A percentile compares a stretch with the other conserved stretches of the same genome.
Conservation (phyloP, 2,329 filamentous ascomycete genomes). For the Akanthomyces lecanii region DNA sequence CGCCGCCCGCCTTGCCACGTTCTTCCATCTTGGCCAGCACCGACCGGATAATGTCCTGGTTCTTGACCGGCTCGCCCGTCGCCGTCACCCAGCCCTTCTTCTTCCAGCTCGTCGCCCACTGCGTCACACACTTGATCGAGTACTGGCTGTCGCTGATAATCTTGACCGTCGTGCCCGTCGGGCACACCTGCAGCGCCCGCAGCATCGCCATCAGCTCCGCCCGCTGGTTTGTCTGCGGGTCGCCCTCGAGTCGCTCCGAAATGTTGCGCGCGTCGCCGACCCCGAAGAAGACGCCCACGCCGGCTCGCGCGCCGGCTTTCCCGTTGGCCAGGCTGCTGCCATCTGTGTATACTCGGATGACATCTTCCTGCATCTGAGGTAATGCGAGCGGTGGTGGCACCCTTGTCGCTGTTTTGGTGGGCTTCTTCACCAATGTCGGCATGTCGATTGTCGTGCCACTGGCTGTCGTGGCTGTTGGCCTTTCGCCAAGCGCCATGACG, state of each 20-base stretch:
- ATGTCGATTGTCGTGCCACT: slow-evolving; percentile 17
- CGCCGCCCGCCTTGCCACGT: slow-evolving; percentile 53
- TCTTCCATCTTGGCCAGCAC: slow-evolving; percentile 69
- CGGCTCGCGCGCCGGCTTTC: slow-evolving; percentile 48
- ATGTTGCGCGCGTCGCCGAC: slow-evolving; percentile 56
- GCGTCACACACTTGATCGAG: slow-evolving; percentile 80
- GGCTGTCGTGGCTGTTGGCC: slow-evolving; percentile 19
- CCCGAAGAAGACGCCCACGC: slow-evolving; percentile 63
- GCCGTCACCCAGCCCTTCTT: slow-evolving; percentile 73
- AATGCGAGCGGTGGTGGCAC: slow-evolving; percentile 15
- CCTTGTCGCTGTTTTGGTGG: slow-evolving; percentile 20
- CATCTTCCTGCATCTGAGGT: slow-evolving; percentile 21
- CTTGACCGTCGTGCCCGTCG: slow-evolving; percentile 61
- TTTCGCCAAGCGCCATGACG: slow-evolving; percentile 37
- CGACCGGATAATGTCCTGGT: slow-evolving; percentile 75
- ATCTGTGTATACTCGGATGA: slow-evolving; percentile 56
- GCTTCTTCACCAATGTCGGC: slow-evolving; percentile 14
- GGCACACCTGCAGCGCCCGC: slow-evolving; percentile 73
- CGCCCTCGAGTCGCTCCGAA: slow-evolving; percentile 70
- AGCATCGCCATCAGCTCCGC: slow-evolving; percentile 90
- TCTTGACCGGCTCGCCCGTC: slow-evolving; percentile 69
- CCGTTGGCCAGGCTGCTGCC: slow-evolving; percentile 60
- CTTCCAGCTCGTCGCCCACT: slow-evolving; percentile 78
- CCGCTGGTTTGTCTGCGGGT: slow-evolving; percentile 85
- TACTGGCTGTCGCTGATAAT: slow-evolving; percentile 91